Base-by-base conservation (phyloP, 768 basidiomycete species). In the Leccinellum luteum region DNA sequence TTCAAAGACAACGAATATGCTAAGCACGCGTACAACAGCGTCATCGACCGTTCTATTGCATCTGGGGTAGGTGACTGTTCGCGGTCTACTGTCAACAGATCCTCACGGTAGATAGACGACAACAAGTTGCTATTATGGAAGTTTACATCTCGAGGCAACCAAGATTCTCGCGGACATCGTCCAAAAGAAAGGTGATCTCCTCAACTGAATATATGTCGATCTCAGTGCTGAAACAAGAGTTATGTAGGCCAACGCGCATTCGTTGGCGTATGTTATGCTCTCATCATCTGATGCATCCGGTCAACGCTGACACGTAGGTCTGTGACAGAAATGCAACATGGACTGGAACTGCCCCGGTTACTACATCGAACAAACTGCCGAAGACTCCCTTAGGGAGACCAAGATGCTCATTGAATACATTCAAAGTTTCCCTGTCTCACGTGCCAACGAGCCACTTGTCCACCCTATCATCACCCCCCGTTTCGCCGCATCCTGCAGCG, bases 401-500 rank as follows among this genome's bases (percentile, higher is more conserved):
- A 71, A 77, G 51, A 72, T 74, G 7, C 78, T 94, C 23, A 86
- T 97, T 58, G 49, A 78, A 0, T 74, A 94, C 73, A 87, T 96
- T 63, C 83, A 81, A 43, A 63, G 77, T 4, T 74, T 91, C 25
- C 68, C 80, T 5, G 64, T 70, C 8, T 60, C 71, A 21, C 61
- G 59, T 32, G 53, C 60, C 23, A 63, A 69, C 32, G 75, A 78
- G 59, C 78, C 82, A 6, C 84, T 94, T 30, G 88, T 97, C 10
- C 86, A 90, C 53, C 95, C 95, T 8, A 86, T 94, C 66, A 74
- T 98, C 41, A 97, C 95, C 0, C 95, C 95, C 3, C 88, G 95
- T 23, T 97, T 96, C 72, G 95, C 95, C 28, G 86, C 96, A 58
- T 86, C 90, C 13, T 95, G 93, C 74, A 85, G 92, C 0, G 69